phyloP scores from a whole-genome alignment of 2,329 filamentous ascomycete genomes.

The Pseudofabraea citricarpa region DNA sequence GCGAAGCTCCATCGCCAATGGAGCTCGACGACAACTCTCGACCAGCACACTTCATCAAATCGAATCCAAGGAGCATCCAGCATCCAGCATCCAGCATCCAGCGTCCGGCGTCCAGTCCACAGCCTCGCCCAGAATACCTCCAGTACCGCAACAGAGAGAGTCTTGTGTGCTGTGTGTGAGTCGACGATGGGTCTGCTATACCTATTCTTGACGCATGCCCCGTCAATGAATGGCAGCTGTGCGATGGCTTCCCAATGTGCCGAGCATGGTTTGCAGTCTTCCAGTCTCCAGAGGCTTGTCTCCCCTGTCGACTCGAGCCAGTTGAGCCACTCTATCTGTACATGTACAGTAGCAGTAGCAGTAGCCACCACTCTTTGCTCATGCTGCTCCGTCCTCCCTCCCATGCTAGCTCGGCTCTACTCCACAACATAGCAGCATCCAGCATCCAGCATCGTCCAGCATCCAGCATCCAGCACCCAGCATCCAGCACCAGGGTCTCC shows the following conservation, averaged over 20 bases:
- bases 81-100: too few relatives aligned
- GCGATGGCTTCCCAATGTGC: conserved; percentile 10
- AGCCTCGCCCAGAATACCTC: conserved; percentile 2
- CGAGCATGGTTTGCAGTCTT: conserved; percentile 6
- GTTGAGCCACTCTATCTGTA: conserved; percentile 12
- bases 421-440: too few relatives aligned
- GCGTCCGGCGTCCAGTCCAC: too few relatives aligned
- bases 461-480: too few relatives aligned
- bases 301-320: neutral
- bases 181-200: neutral
- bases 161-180: too few relatives aligned
- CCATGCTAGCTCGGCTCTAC: neutral
- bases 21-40: neutral
- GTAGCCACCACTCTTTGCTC: neutral
- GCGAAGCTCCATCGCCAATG: too few relatives aligned
- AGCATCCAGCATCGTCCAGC: too few relatives aligned
- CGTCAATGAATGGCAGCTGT: conserved; percentile 6
- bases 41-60: conserved; percentile 5
- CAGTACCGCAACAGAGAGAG: neutral
- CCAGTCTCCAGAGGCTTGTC: neutral
- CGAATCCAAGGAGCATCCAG: conserved; percentile 1
- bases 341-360: too few relatives aligned
- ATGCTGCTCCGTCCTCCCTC: neutral
- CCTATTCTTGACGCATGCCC: neutral
- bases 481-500: conserved; percentile 24